Conservation (phyloP, 768 basidiomycete genomes). For the Mycena sanguinolenta region DNA sequence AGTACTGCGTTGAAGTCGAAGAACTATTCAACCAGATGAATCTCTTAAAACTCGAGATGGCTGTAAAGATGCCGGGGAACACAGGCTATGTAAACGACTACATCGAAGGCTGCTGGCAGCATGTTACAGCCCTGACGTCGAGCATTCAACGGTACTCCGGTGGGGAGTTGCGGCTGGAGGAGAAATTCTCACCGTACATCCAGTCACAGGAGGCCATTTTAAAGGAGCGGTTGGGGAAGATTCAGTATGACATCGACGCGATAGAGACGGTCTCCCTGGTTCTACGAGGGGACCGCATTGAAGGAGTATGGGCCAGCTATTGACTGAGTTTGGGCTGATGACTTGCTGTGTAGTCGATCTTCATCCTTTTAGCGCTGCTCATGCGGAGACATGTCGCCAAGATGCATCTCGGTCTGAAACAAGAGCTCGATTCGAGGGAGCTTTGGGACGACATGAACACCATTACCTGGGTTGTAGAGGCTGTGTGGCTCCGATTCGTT, state of each 20-base stretch:
- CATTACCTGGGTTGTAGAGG: slow-evolving; percentile 4
- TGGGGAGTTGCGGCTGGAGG: slow-evolving; percentile 6
- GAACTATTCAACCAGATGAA: slow-evolving; percentile 21
- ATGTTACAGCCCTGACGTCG: slow-evolving; percentile 10
- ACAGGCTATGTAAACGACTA: slow-evolving; percentile 33
- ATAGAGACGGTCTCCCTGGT: not conserved
- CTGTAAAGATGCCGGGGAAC: slow-evolving; percentile 30
- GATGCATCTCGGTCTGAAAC: slow-evolving; percentile 23
- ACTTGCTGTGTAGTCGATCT: slow-evolving; percentile 10
- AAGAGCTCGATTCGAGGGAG: slow-evolving; percentile 9
- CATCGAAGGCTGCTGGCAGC: slow-evolving; percentile 17
- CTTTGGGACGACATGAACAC: slow-evolving; percentile 1
- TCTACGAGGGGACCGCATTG: slow-evolving; percentile 5
- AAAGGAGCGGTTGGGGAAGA: slow-evolving; percentile 7
- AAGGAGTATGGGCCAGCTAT: slow-evolving; percentile 2
- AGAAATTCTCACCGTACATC: slow-evolving; percentile 6
- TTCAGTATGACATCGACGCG: slow-evolving; percentile 10
- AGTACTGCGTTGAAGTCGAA: slow-evolving; percentile 26
- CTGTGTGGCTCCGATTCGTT: not conserved
- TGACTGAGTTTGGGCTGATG: not conserved
- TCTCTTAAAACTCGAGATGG: slow-evolving; percentile 5
- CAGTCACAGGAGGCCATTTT: not conserved
- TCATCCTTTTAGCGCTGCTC: slow-evolving; percentile 14
- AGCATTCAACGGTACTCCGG: slow-evolving; percentile 2
- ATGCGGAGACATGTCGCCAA: slow-evolving; percentile 24